Percentiles rank a stretch among this genome's conserved stretches.
Evolutionary conservation across 129 eudicot species (phyloP).

Genomic region (Pulicaria dysenterica): DNA sequence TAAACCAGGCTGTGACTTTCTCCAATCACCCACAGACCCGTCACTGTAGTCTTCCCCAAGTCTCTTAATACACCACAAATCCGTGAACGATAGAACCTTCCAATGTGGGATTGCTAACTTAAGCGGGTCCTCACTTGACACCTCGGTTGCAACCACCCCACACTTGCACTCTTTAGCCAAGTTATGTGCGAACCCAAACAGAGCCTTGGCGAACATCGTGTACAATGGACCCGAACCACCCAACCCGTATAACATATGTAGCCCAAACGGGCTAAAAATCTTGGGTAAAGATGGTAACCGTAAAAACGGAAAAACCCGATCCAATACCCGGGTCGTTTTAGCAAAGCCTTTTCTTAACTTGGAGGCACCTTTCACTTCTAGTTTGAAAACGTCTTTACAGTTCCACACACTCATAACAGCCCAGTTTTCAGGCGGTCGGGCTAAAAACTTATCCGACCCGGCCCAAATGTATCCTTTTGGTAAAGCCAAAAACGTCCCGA

Average conservation of each 20-base stretch:
- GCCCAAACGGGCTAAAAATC: slow-evolving; percentile 88
- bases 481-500: slow-evolving; percentile 79
- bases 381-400: slow-evolving; percentile 66
- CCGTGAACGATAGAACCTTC: slow-evolving; percentile 84
- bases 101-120: slow-evolving; percentile 85
- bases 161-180: slow-evolving; percentile 69
- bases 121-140: slow-evolving; percentile 77
- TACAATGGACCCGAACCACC: slow-evolving; percentile 90
- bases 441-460: slow-evolving; percentile 52
- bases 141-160: slow-evolving; percentile 93
- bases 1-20: slow-evolving; percentile 79
- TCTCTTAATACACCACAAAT: slow-evolving; percentile 89
- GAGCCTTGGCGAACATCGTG: slow-evolving; percentile 37
- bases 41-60: slow-evolving; percentile 93
- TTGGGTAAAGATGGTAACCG: slow-evolving; percentile 80
- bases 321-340: slow-evolving; percentile 68
- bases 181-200: slow-evolving; percentile 84
- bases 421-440: slow-evolving; percentile 75
- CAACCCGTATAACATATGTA: slow-evolving; percentile 85
- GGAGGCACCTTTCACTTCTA: slow-evolving; percentile 92
- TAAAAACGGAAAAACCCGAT: slow-evolving; percentile 81
- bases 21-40: slow-evolving; percentile 96
- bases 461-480: slow-evolving; percentile 50
- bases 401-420: slow-evolving; percentile 92
- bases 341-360: slow-evolving; percentile 50